Evolutionary conservation across 2,329 filamentous ascomycete genomes (phyloP), one percentile per base, ranked within the genome.

Genomic region (Phaeosphaeriaceae sp.): DNA sequence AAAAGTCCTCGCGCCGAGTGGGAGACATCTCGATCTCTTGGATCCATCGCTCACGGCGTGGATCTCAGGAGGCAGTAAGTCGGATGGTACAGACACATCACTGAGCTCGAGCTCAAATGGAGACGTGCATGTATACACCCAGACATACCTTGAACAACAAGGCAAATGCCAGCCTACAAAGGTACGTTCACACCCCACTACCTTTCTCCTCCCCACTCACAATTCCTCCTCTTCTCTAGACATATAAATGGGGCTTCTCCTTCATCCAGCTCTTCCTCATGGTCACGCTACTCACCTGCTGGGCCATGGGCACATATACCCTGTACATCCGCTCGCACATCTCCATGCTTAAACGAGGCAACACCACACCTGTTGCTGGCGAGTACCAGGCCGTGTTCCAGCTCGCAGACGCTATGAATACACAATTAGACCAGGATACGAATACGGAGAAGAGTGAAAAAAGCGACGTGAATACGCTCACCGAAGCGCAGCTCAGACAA

Each of bases 161-260:
- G 64, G 66, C 1, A 58, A 19, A 19, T 68, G 66, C 11, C 66
- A 67, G 42, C 33, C 58, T 9, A 41, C 33, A 9, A 33, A 54
- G 11, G 57, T 66, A 51, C 40, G 25, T 36, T 36, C 25, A 4
- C 25, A 27, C 25, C 4, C 25, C 25, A 9, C 9, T 27, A 9
- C 25, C 25, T 9, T 27, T 27, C 9, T 27, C 5, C 4, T 9
- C 25, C 42, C 61, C 49, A 56, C 48, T 58, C 42, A 53, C 42
- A 36, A 36, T 36, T n/a, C n/a, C n/a, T n/a, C 31, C 11, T 11
- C 13, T 36, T n/a, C 31, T 7, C 2, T n/a, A 61, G 61, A 60
- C 46, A 2, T 72, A 70, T 33, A 54, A 63, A 41, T 72, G 69
- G 67, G 69, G 68, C 0, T 72, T 71, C 48, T 69, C 68, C 0